Evolutionary conservation across 495 filamentous ascomycete genomes (phyloP), one percentile per base, ranked within the genome.

Genomic region (Podospora pseudoanserina): DNA sequence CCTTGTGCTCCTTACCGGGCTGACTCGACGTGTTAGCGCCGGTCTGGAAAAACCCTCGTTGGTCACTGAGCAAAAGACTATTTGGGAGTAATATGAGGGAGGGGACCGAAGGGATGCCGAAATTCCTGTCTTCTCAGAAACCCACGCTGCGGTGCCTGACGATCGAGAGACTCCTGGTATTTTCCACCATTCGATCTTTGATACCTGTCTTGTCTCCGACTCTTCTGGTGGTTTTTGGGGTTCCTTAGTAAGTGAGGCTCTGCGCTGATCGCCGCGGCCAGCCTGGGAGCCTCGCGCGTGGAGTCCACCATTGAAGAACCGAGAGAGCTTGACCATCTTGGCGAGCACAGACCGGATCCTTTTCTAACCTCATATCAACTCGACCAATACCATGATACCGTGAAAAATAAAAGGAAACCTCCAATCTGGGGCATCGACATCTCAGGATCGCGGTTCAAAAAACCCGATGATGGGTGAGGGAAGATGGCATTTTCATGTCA

Each of bases 211-310:
- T 6, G 11, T 4, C 34, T 2, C 11, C 4, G 5, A 5, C 34
- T 39, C 34, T 39, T 39, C 2, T 5, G 34, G 34, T 11, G 34
- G 34, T 5, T 39, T 39, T 4, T 16, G 13, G 39, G 61, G 13
- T 26, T 18, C 30, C 30, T 32, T 39, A 23, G 23, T 19, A 28
- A 4, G 20, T 66, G 68, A 59, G 64, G 65, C 68, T 67, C 68
- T 70, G 64, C 61, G 65, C 20, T 39, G 68, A 70, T 70, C 68
- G 56, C 19, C 32, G 9, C 39, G 34, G 44, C 32, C 60, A 53
- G 7, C 59, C 30, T 61, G 5, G 54, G 54, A n/a, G 54, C 54
- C 54, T 23, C 5, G 19, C 19, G 20, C 56, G 5, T 59, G 19
- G 19, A 23, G 19, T 27, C 56, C 56, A 59, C 56, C 26, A 59